A percentile compares a stretch with the other conserved stretches of the same genome.
These are phyloP conservation scores for Serendipita sp. DNA, from an alignment of 768 basidiomycete species.

Conservation along the genomic window DNA sequence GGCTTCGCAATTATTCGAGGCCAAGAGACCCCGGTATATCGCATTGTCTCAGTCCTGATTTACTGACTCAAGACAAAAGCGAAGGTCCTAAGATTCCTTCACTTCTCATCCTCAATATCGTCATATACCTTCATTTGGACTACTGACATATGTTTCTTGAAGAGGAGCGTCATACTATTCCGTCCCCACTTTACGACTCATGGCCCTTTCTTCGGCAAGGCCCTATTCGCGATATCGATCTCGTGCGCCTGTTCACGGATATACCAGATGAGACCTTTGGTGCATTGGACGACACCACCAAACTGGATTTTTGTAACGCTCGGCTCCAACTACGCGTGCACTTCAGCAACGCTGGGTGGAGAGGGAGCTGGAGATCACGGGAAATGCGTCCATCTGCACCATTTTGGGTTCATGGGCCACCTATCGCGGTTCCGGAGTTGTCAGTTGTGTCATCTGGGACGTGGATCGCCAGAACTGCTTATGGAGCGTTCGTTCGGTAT, in stretches of 20 bases:
- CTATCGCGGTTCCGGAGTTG: neutral
- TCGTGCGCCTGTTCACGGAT: neutral
- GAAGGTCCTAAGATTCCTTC: too few relatives aligned
- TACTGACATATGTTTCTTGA: too few relatives aligned
- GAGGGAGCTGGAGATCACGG: neutral
- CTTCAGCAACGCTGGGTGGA: neutral
- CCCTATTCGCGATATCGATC: neutral
- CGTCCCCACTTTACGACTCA: neutral
- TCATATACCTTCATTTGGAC: too few relatives aligned
- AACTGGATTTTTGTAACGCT: neutral
- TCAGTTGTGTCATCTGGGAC: neutral
- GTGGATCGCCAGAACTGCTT: neutral
- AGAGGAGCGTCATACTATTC: too few relatives aligned
- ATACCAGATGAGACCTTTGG: neutral
- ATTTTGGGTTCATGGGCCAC: neutral
- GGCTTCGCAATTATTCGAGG: too few relatives aligned
- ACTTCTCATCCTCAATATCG: too few relatives aligned
- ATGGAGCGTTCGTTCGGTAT: neutral
- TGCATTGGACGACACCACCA: neutral
- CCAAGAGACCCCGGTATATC: too few relatives aligned
- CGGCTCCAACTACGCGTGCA: neutral
- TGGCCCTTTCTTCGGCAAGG: neutral
- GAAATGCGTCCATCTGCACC: neutral
- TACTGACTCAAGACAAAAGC: too few relatives aligned
- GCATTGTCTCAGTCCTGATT: too few relatives aligned